Base-by-base conservation (phyloP, 2,329 filamentous ascomycete genomes). In the Arthrobotrys musiformis region DNA sequence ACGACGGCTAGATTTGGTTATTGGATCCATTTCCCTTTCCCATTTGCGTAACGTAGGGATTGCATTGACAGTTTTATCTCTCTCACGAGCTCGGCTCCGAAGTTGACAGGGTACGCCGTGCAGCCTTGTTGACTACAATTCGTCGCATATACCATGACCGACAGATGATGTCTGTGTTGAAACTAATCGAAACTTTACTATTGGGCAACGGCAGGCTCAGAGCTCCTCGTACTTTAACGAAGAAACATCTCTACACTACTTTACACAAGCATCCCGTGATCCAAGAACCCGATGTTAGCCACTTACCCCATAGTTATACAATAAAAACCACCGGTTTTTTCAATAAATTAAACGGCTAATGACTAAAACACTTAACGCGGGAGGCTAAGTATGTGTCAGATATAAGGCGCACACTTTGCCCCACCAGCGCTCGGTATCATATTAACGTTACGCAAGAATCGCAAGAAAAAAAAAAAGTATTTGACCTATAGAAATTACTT, bases 391-490 rank as follows among this genome's bases (percentile, higher is more conserved):
- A 54, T 30, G 13, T 56, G 37, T 35, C 28, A 35, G 37, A 56
- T 56, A 56, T 13, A 56, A 8, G 30, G 30, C 17, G 42, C 11
- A 11, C 40, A 11, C 15, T n/a, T n/a, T n/a, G n/a, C n/a, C 15
- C 48, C 4, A 4, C 35, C 61, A 30, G 54, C 22, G 40, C 44
- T 72, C 58, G 68, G 68, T 46, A 64, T 70, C 26, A 40, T 5
- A 24, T 48, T 48, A 48, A 22, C 9, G 44, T 72, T 72, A 64
- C 48, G 58, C 58, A 72, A 56, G 24, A 48, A 56, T n/a, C 9
- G 5, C 13, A 11, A 48, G n/a, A 15, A 13, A 48, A 48, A 19
- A 2, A 22, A 4, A 9, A 7, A 1, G 44, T 22, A 33, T 40
- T 22, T 6, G 44, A 52, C 40, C 26, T 50, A 50, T 52, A 15